Conservation (phyloP, 2,329 filamentous ascomycete genomes). For the Aspergillus sp. region DNA sequence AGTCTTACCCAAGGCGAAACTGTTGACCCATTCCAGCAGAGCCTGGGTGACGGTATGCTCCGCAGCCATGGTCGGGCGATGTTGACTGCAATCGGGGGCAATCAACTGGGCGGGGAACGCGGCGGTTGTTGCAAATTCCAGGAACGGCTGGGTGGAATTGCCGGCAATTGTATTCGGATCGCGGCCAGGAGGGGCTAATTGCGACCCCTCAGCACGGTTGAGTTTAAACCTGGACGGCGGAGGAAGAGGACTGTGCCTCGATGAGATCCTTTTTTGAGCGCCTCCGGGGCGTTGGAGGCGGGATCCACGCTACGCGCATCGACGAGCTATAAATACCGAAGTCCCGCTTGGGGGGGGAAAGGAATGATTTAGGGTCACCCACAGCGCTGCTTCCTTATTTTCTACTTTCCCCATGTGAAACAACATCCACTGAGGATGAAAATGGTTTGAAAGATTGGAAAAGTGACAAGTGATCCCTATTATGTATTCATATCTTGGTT, state of each 20-base stretch:
- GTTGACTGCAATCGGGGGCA: constrained; percentile 15
- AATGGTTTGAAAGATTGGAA: too few relatives aligned
- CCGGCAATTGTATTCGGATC: neutral
- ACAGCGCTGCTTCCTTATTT: neutral
- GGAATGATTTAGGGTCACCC: neutral
- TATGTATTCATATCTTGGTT: too few relatives aligned
- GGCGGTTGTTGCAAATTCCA: neutral
- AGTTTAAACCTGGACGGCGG: neutral
- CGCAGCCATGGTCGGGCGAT: constrained; percentile 42
- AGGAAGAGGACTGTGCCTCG: neutral
- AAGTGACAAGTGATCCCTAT: too few relatives aligned
- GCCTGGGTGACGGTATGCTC: constrained; percentile 50
- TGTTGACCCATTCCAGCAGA: constrained; percentile 52
- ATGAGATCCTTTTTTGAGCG: constrained; percentile 6
- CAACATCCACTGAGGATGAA: neutral
- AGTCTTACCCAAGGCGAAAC: constrained; percentile 46
- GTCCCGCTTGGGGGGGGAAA: neutral
- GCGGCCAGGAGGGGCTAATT: neutral
- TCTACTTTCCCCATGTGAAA: neutral
- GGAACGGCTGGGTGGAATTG: neutral
- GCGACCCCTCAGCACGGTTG: neutral
- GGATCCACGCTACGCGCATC: constrained; percentile 14
- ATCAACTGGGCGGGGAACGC: constrained; percentile 7
- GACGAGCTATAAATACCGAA: constrained; percentile 9
- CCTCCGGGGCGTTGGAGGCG: constrained; percentile 6